A percentile compares a stretch with the other conserved stretches of the same genome.
Conservation (phyloP, 257 asterid species). For the Primulina tabacum region DNA sequence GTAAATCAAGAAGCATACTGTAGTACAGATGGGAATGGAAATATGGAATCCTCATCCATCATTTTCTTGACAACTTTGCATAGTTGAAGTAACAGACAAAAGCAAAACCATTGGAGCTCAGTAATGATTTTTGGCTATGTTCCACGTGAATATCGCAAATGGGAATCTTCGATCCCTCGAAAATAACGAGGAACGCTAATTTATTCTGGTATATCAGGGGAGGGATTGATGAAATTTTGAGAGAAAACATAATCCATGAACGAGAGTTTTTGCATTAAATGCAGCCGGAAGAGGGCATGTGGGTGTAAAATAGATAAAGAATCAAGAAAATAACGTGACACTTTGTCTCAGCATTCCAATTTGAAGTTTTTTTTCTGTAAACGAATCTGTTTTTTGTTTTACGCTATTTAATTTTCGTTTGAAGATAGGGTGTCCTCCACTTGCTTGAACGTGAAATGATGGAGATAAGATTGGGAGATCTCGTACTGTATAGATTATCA, state of each 20-base stretch:
- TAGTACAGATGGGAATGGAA: no score
- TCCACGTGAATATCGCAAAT: constrained; percentile 3
- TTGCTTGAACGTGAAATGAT: neutral
- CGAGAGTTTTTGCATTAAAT: neutral
- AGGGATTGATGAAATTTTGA: neutral
- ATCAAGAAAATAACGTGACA: neutral
- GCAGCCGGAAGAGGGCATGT: neutral
- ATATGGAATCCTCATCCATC: neutral
- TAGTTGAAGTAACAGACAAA: neutral
- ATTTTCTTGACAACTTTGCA: neutral
- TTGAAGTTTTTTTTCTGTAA: no score
- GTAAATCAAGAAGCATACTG: no score
- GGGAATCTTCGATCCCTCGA: constrained; percentile 10
- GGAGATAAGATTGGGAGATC: constrained; percentile 1
- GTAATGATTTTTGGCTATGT: neutral
- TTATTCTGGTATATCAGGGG: neutral
- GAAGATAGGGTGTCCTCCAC: neutral
- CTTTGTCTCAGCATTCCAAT: neutral
- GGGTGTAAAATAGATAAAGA: neutral
- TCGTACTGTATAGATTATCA: no score
- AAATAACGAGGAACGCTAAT: neutral
- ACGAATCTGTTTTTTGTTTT: neutral
- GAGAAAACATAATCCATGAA: neutral
- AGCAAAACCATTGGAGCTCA: neutral
- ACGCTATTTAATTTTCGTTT: neutral